Evolutionary conservation across 441 rosid species (phyloP), one percentile per base, ranked within the genome.

Genomic region (Melastoma candidum): DNA sequence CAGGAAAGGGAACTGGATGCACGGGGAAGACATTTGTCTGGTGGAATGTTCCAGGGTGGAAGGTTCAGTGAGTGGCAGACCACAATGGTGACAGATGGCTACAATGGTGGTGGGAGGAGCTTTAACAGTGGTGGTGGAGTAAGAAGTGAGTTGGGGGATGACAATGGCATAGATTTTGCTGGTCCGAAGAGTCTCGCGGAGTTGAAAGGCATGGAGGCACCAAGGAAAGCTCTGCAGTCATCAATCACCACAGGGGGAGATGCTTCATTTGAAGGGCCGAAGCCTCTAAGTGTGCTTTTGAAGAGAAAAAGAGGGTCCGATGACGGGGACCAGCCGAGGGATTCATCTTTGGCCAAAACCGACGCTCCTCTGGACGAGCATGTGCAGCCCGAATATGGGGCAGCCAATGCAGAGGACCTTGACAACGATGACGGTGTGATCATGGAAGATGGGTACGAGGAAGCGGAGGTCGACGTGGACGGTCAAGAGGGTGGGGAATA

Each of bases 271-370:
- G 78, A 83, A 59, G 90, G 93, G 59, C 98, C 98, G 7, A 73
- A 83, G 81, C 84, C 98, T 54, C 77, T 85, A 26, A 82, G 85
- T 44, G 95, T 81, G 81, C 86, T 90, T 71, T 75, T 87, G 63
- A 87, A 74, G 76, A 81, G 95, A 54, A 87, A 90, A 75, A 76
- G 83, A 72, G 81, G 68, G 47, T 76, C 79, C 64, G 77, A 57
- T 59, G 68, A 63, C 57, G 70, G 71, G 56, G 74, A 67, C 53
- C 71, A 72, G 39, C 73, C 61, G 57, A 66, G 39, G 44, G 55
- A 54, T 39, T 47, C 74, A 59, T 66, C 71, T 14, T 48, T 49
- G 47, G 53, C 45, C 56, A 51, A 57, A 59, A 69, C 59, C 6
- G 48, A 48, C 13, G 46, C 49, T 29, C 53, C 66, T 64, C 74